Base-by-base conservation (phyloP, 192 early-diverging fungal species). In the Kappamyces sp. region DNA sequence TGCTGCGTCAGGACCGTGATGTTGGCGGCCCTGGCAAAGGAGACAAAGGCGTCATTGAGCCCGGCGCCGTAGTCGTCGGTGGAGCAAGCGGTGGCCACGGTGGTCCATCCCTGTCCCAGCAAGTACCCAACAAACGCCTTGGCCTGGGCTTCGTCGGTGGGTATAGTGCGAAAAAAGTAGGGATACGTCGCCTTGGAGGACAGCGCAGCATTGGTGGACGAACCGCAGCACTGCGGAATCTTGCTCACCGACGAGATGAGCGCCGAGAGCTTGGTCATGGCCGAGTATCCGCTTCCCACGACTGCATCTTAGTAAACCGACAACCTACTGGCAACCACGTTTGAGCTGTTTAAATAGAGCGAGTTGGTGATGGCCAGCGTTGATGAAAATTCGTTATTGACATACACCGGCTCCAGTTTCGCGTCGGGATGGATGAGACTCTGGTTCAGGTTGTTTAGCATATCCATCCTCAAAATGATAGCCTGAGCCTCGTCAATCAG, bases 91-190 rank as follows among this genome's bases (percentile, higher is more conserved):
- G 59, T 44, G 3, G 58, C 68, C 33, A 70, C 37, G 41, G 47
- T 40, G 1, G 7, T 10, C 62, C 63, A 73, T 5, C 59, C 60
- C 31, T 44, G 51, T 1, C 40, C 37, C 1, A 47, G 10, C 10
- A 73, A 12, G 6, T 65, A 55, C 9, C 47, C 47, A 41, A 68
- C 35, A 38, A 69, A 67, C 2, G 68, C 64, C 40, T 52, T 15
- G 1, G 64, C 65, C 3, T 55, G 60, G n/a, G 60, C n/a, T 12
- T 60, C 60, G 58, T 75, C 73, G 36, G 61, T 41, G 3, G 69
- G 57, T 12, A 72, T 39, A 2, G 66, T 66, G 6, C 73, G 62
- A 50, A 71, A 75, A 42, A 75, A 75, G 54, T 67, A 67, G 55
- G 69, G 67, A 48, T 63, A 72, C 13, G 15, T 34, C 23, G 10